Evolutionary conservation across 2,329 filamentous ascomycete species (phyloP).

Genomic region (Fusarium sp.): DNA sequence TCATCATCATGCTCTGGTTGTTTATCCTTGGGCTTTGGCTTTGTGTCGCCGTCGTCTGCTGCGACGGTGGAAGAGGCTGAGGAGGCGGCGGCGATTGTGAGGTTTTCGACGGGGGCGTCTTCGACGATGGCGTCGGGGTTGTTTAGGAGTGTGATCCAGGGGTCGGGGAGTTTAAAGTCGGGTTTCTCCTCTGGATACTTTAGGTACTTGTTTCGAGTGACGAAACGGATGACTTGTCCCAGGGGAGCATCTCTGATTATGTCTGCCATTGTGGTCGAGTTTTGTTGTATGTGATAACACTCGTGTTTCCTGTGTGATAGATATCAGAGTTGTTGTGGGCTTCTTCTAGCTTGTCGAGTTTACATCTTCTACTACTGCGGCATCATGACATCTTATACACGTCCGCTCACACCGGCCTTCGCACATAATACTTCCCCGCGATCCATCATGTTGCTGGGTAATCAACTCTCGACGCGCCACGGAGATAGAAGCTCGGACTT

Average conservation of each 20-base stretch:
- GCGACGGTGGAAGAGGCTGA: slow-evolving; percentile 39
- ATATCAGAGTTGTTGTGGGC: not conserved
- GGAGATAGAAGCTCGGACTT: not conserved
- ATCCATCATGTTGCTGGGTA: slow-evolving; percentile 10
- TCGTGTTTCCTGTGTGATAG: not conserved
- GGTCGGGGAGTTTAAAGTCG: slow-evolving; percentile 62
- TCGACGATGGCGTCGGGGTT: slow-evolving; percentile 38
- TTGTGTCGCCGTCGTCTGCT: slow-evolving; percentile 10
- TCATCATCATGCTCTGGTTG: slow-evolving; percentile 28
- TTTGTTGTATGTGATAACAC: not conserved
- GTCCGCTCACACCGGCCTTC: not conserved
- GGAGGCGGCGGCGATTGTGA: slow-evolving; percentile 29
- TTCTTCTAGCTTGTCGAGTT: slow-evolving; percentile 18
- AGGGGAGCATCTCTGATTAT: slow-evolving; percentile 65
- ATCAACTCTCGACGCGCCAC: not conserved
- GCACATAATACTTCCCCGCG: not conserved
- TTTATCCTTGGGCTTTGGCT: not conserved
- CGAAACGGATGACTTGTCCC: slow-evolving; percentile 67
- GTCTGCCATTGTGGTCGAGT: slow-evolving; percentile 41
- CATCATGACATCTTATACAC: slow-evolving; percentile 30
- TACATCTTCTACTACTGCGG: not conserved
- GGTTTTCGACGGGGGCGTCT: slow-evolving; percentile 11
- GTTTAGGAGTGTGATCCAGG: slow-evolving; percentile 50
- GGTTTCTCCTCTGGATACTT: slow-evolving; percentile 69
- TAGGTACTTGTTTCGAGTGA: slow-evolving; percentile 63